Evolutionary conservation across 2,329 filamentous ascomycete species (phyloP), one percentile per base, ranked within the genome.

Genomic region (Ophiostoma novo-ulmi): DNA sequence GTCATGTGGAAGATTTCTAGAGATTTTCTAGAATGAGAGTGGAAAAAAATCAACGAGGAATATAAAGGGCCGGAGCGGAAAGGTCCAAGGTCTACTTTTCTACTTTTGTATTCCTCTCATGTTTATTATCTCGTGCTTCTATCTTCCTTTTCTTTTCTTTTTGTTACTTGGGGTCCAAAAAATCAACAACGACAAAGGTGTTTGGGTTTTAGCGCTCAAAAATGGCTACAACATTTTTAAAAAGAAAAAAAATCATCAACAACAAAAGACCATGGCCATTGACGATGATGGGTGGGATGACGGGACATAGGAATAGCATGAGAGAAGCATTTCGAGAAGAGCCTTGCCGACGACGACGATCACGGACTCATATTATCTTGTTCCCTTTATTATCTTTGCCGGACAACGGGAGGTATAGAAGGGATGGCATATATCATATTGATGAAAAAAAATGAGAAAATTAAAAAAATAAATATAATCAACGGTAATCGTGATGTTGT

Each of bases 151-250:
- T 69, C 13, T 44, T 65, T 36, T 55, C 52, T 48, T 26, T 70
- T 68, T 68, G 58, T 69, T 36, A 65, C 44, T 69, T 66, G 61
- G 65, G 65, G 65, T 36, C n/a, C 48, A 67, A 44, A 67, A 67
- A 67, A 67, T 67, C 65, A 67, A 67, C 65, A 67, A 67, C 65
- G 65, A 67, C 10, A 20, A 67, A 67, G 65, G 65, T 67, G 65
- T 67, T 48, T 58, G 44, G 67, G 44, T 68, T 68, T 68, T 58
- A 68, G 67, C 67, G 67, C 67, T 68, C 67, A 68, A 68, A 68
- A 68, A 68, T 52, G 65, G 65, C 65, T 67, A 48, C 65, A 67
- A 20, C 66, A 68, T 68, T 68, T 68, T 68, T 17, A 41, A 58
- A 65, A 41, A 26, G 2, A 26, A 58, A 68, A 39, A 35, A 66